phyloP scores from a whole-genome alignment of 2,329 filamentous ascomycete genomes.

The Cladosporium halotolerans region DNA sequence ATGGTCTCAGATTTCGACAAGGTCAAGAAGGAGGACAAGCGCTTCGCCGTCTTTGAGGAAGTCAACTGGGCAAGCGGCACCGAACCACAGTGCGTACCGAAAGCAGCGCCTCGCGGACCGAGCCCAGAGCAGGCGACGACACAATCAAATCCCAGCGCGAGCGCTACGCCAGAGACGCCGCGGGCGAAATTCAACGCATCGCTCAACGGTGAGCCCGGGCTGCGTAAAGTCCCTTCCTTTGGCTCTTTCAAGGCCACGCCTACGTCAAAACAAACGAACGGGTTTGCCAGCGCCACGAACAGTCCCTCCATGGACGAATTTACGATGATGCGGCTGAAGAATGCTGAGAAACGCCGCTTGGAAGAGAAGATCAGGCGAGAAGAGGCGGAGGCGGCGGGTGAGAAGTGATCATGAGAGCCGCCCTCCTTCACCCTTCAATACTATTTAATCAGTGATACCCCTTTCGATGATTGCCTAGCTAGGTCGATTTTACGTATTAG shows the following conservation, averaged over 20 bases:
- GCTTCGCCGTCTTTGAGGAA: slow-evolving; percentile 47
- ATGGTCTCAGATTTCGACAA: slow-evolving; percentile 45
- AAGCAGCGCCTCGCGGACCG: slow-evolving; percentile 6
- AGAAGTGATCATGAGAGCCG: neutral
- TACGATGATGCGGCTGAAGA: slow-evolving; percentile 40
- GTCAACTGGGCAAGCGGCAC: slow-evolving; percentile 50
- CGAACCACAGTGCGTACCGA: slow-evolving; percentile 42
- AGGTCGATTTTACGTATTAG: too few relatives aligned
- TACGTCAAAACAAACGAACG: slow-evolving; percentile 1
- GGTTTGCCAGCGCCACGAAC: slow-evolving; percentile 20
- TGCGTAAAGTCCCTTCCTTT: slow-evolving; percentile 39
- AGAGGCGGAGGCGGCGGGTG: slow-evolving; percentile 22
- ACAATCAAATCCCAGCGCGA: neutral
- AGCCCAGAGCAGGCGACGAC: neutral
- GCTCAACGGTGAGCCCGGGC: slow-evolving; percentile 8
- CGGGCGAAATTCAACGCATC: slow-evolving; percentile 16
- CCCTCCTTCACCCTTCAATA: neutral
- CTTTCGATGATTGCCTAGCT: too few relatives aligned
- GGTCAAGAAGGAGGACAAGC: slow-evolving; percentile 25
- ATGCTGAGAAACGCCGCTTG: slow-evolving; percentile 38
- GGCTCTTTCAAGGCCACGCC: slow-evolving; percentile 34
- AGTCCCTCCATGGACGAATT: slow-evolving; percentile 34
- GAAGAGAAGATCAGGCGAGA: slow-evolving; percentile 39
- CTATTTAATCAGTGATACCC: too few relatives aligned
- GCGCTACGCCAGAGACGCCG: neutral